Evolutionary conservation across 2,329 filamentous ascomycete genomes (phyloP), one percentile per base, ranked within the genome.

Genomic region (Domatiomyces globalis): DNA sequence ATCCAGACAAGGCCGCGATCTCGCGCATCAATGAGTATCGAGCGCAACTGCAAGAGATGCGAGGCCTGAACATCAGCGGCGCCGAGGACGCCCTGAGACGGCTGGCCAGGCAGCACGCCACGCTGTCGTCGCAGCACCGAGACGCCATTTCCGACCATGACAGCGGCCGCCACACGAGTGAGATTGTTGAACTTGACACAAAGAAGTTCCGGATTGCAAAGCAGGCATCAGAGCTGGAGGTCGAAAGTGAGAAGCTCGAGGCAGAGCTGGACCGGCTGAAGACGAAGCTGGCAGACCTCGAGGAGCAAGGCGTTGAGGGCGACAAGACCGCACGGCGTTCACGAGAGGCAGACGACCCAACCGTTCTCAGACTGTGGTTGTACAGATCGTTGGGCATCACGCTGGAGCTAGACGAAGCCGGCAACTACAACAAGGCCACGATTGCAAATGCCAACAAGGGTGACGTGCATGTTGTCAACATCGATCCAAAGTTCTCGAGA

Each of bases 121-220:
- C 83, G 2, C 77, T 94, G 49, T 76, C 79, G 43, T 77, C 81
- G 5, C 86, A 92, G 63, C 83, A 94, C 70, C 75, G 79, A 50
- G 87, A 94, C 67, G 83, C 87, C 1, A 73, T 86, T 0, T 71
- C 80, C 0, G 44, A 54, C 2, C 87, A 94, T 72, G 86, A 87
- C 57, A 79, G 85, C 0, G 77, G 83, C 5, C 80, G 80, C 54
- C 90, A 96, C 70, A 87, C 89, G 5, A 81, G 81, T 36, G 80
- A 86, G 63, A 95, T 96, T 56, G 77, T 92, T 18, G 79, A 84
- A 43, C 81, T 95, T 55, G 90, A 96, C 69, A 94, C 87, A 1
- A 82, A 89, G 60, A 95, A 95, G 65, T 96, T 96, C 70, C 83
- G 88, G 60, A 83, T 87, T 52, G 90, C 90, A n/a, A 96, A 96